Base-by-base conservation (phyloP, 1,139 yeast genomes). In the Zygotorulaspora mrakii region DNA sequence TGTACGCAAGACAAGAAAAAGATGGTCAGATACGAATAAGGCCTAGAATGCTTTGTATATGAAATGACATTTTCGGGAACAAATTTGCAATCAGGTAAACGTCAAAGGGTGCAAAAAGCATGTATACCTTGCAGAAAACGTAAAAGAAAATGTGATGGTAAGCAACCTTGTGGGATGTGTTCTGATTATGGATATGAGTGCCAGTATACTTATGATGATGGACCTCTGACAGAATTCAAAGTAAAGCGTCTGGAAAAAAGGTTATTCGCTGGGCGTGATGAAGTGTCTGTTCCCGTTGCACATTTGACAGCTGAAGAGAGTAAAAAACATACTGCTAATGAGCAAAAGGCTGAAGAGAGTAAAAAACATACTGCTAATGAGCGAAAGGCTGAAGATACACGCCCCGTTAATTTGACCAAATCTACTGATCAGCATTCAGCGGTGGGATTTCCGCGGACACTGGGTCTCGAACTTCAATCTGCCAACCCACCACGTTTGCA, bases 41-140 rank as follows among this genome's bases (percentile, higher is more conserved):
- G n/a, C n/a, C n/a, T n/a, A n/a, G n/a, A n/a, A n/a, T n/a, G n/a
- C n/a, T n/a, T n/a, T n/a, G n/a, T n/a, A n/a, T n/a, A n/a, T n/a
- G n/a, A n/a, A n/a, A n/a, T n/a, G n/a, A n/a, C n/a, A n/a, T n/a
- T n/a, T n/a, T n/a, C n/a, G n/a, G n/a, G n/a, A n/a, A n/a, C n/a
- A n/a, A n/a, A n/a, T n/a, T n/a, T n/a, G n/a, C n/a, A n/a, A n/a
- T n/a, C n/a, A n/a, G n/a, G n/a, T 25, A 43, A 33, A 18, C 46
- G 42, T 13, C 39, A 14, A 6, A 27, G 46, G 11, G 39, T 27
- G n/a, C 39, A 44, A 13, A 43, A 33, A 14, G 49, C 49, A 10
- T 45, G 47, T 30, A 24, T 33, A 13, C 39, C 42, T 14, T 45
- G 47, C 35, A 31, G 45, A 12, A 25, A 33, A 28, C 46, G 49